Evolutionary conservation across 164 flowering plant genomes (phyloP).

Genomic region (Paratinospora sagittata): DNA sequence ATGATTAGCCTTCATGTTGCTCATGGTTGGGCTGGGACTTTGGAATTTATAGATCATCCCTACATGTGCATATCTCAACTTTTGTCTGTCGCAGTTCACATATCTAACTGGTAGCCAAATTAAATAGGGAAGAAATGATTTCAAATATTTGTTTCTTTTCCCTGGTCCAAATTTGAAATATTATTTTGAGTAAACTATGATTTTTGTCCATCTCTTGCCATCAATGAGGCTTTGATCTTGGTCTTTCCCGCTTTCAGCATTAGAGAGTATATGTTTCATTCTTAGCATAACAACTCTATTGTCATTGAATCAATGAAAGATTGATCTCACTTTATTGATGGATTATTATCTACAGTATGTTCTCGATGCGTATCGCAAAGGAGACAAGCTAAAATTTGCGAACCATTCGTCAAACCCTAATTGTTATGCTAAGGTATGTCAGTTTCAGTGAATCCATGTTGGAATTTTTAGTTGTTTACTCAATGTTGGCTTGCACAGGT

Average conservation of each 20-base stretch:
- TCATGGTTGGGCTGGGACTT: no score
- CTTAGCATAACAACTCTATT: background rate
- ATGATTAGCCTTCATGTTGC: no score
- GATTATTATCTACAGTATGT: conserved; percentile 50
- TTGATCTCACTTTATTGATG: background rate
- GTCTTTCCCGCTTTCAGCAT: background rate
- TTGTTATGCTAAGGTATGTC: conserved; percentile 82
- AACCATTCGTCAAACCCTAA: conserved; percentile 92
- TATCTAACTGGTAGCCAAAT: no score
- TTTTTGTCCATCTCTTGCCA: background rate
- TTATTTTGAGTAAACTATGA: background rate
- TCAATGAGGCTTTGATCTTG: background rate
- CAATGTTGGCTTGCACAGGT: conserved; percentile 43
- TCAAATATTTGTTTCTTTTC: no score
- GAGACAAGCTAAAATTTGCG: conserved; percentile 97
- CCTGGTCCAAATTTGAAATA: no score
- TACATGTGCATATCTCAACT: no score
- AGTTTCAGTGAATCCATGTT: background rate
- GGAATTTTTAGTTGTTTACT: conserved; percentile 3
- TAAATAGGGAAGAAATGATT: no score
- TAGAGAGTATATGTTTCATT: background rate
- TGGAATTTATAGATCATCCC: no score
- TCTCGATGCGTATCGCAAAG: conserved; percentile 96
- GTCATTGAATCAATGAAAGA: background rate
- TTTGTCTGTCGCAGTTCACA: no score